Conservation (phyloP, 2,329 filamentous ascomycete genomes). For the Mycosphaerella arachidis region DNA sequence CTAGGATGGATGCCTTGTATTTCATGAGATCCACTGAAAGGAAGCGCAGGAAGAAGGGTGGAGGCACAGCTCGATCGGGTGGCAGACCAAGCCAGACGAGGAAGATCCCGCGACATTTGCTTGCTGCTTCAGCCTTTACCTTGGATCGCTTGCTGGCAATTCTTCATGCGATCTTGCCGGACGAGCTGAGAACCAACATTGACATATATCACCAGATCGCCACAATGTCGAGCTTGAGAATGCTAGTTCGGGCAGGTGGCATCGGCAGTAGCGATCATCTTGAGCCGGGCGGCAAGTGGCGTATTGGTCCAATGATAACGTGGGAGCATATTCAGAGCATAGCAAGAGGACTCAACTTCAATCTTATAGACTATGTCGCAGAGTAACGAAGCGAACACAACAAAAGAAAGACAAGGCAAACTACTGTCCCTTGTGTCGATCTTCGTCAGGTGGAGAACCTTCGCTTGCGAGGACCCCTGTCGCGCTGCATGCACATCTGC, state of each 20-base stretch:
- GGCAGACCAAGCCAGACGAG: slow-evolving; percentile 46
- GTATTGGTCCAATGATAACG: slow-evolving; percentile 61
- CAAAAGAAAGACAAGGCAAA: too few relatives aligned
- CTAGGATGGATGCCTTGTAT: slow-evolving; percentile 66
- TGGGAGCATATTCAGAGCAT: slow-evolving; percentile 71
- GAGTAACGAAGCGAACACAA: slow-evolving; percentile 37
- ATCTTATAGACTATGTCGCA: slow-evolving; percentile 71
- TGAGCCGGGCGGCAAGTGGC: slow-evolving; percentile 69
- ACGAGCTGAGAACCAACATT: slow-evolving; percentile 39
- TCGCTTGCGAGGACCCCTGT: too few relatives aligned
- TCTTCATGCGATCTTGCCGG: slow-evolving; percentile 60
- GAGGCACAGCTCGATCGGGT: slow-evolving; percentile 36
- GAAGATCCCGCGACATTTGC: slow-evolving; percentile 70
- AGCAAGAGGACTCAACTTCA: slow-evolving; percentile 70
- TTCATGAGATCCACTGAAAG: slow-evolving; percentile 67
- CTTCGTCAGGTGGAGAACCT: too few relatives aligned
- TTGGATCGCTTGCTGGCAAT: slow-evolving; percentile 76
- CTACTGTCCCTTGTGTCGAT: too few relatives aligned
- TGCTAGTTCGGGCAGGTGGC: slow-evolving; percentile 62
- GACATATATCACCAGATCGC: slow-evolving; percentile 57
- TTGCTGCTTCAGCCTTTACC: slow-evolving; percentile 72
- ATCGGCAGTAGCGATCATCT: slow-evolving; percentile 56
- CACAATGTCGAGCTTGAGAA: slow-evolving; percentile 65
- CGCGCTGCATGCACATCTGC: too few relatives aligned
- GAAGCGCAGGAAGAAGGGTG: slow-evolving; percentile 47